Evolutionary conservation across 2,329 filamentous ascomycete species (phyloP), one percentile per base, ranked within the genome.

Genomic region (Diplodia sapinea): DNA sequence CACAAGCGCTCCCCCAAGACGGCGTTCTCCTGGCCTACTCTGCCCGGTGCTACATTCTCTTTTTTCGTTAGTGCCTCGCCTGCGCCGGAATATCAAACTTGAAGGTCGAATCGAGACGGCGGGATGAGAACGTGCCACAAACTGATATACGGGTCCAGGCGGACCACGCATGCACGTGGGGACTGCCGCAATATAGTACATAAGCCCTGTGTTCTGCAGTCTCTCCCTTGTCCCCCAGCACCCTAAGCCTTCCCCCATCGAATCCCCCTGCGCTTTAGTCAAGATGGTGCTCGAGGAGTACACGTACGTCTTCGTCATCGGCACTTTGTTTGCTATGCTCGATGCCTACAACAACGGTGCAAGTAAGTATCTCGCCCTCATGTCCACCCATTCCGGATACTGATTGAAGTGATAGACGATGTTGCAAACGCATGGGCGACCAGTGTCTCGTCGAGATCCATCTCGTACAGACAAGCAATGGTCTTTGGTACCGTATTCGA

Each of bases 371-470:
- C 59, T 9, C 36, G 23, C 68, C 61, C 69, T 1, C 0, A 4
- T 47, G 67, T 59, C 38, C 52, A 31, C 68, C 23, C 11, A 38
- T 23, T 36, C 13, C 33, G 5, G 8, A 13, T 3, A 11, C 59
- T 63, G 47, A 75, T 68, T 65, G 4, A 23, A 38, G 15, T 3
- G 23, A n/a, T n/a, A 77, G 88, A 93, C 79, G 91, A 94, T 90
- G 91, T 94, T 68, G 91, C 91, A 75, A 94, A 94, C 80, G 83
- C 91, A 62, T 94, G 90, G 89, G 91, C 91, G 8, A 94, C 91
- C 73, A 90, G 87, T 74, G 91, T 94, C 68, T 93, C 91, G 23
- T 93, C 91, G n/a, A 82, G 91, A 65, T 93, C 91, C 71, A 84
- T 92, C 74, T 83, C 88, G 2, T 91, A 92, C 80, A 79, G 86